Evolutionary conservation across 176 grass and related monocot genomes (phyloP), one percentile per base, ranked within the genome.

Genomic region (Avena insularis): DNA sequence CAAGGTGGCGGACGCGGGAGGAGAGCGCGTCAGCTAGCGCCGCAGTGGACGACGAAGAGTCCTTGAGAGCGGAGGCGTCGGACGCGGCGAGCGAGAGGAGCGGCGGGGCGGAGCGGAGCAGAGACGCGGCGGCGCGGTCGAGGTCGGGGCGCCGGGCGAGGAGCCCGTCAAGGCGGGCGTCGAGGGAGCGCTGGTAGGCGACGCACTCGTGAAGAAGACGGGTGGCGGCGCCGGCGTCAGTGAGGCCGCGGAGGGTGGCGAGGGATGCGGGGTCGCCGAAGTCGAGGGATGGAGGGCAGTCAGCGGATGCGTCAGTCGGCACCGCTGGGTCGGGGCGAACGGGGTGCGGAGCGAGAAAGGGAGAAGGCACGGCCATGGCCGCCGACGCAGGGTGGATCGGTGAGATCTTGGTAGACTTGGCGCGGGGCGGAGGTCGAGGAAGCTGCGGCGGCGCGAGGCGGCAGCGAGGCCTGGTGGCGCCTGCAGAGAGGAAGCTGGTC

Each of bases 121-220:
- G 93, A 3, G 90, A 82, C 0, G 88, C 56, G 36, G 94, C 87
- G 46, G 90, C 92, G 75, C 93, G 88, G 74, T 98, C 92, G 15
- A 95, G 82, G 56, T 98, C 93, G n/a, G 96, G 90, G 8, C 93
- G 92, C 31, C 86, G 93, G 63, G 91, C 85, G 63, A 95, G 91
- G 33, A 98, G 96, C 29, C 88, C 82, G 71, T 95, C 93, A 27
- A 98, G 87, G 49, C 86, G 85, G 55, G 82, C 38, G 75, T 98
- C 96, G 40, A 98, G 91, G 51, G 83, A 77, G 80, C 96, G 93
- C 91, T 98, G 93, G 88, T 93, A 95, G 54, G 93, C 91, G 63
- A 98, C 64, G 90, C 93, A 98, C 75, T 92, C 88, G 80, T 98
- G 96, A 53, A 98, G 84, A 8, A 98, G 89, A 79, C 90, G 95